phyloP scores from a whole-genome alignment of 148 eudicot species.

The Linanthus parryae region DNA sequence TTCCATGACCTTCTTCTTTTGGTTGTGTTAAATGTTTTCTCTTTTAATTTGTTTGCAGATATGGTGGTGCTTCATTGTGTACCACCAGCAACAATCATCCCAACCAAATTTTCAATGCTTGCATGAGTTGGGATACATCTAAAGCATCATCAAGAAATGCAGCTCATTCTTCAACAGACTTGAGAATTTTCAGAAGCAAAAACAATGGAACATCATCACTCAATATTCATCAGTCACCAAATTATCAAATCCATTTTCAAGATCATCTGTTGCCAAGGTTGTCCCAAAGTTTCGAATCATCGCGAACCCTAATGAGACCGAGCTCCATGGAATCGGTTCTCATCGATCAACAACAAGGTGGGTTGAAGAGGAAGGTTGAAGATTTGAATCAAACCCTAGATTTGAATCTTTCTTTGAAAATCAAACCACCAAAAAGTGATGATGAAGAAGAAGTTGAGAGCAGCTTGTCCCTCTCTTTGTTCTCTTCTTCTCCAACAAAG shows the following conservation, averaged over 20 bases:
- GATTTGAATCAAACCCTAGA: slow-evolving; percentile 21
- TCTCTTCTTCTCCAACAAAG: slow-evolving; percentile 20
- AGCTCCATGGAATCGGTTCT: slow-evolving; percentile 1
- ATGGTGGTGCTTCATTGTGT: slow-evolving; percentile 18
- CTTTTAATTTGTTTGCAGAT: slow-evolving; percentile 13
- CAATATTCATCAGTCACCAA: too few species aligned
- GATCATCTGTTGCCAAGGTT: background rate
- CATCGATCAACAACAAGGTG: background rate
- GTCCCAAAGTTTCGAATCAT: background rate
- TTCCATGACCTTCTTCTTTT: background rate
- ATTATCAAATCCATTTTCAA: slow-evolving; percentile 11
- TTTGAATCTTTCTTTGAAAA: slow-evolving; percentile 40
- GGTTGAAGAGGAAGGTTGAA: slow-evolving; percentile 28
- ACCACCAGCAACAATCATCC: slow-evolving; percentile 4
- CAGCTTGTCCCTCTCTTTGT: slow-evolving; percentile 32
- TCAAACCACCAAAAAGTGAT: slow-evolving; percentile 15
- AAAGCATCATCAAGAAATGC: slow-evolving; percentile 6
- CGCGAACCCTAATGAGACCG: slow-evolving; percentile 9
- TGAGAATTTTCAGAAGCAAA: slow-evolving; percentile 9
- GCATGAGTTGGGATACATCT: slow-evolving; percentile 6
- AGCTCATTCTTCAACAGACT: slow-evolving; percentile 8
- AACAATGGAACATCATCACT: background rate
- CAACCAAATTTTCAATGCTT: slow-evolving; percentile 18
- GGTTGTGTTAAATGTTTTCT: background rate
- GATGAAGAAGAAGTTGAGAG: slow-evolving; percentile 9